Evolutionary conservation across 257 asterid genomes (phyloP).

Genomic region (Solanum tacnaense): DNA sequence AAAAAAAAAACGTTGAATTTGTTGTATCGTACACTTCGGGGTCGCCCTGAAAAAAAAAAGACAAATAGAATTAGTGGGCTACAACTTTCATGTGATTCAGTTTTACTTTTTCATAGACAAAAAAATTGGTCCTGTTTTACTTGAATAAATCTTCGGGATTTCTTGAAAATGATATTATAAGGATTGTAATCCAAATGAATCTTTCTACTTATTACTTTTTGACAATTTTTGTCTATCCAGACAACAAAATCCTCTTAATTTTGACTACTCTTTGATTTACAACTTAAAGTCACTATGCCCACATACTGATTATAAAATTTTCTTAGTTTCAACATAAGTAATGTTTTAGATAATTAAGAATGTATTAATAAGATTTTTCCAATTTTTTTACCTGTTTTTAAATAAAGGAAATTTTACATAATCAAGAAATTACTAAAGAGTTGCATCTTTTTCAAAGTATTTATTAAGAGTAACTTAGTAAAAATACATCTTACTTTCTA

Average conservation of each 20-base stretch:
- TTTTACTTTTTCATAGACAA: background rate
- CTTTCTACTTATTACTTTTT: background rate
- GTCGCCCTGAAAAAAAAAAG: too few species aligned
- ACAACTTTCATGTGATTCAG: background rate
- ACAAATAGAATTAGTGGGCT: background rate
- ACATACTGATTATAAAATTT: background rate
- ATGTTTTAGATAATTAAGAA: too few species aligned
- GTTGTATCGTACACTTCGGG: background rate
- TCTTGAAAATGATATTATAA: background rate
- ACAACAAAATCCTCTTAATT: background rate
- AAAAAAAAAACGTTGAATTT: background rate
- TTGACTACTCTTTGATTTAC: background rate
- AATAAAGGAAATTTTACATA: too few species aligned
- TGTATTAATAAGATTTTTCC: too few species aligned
- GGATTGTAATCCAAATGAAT: background rate
- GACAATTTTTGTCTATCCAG: background rate
- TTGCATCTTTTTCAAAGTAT: too few species aligned
- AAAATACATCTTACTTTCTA: background rate
- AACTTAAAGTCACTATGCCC: background rate
- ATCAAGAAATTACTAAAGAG: too few species aligned
- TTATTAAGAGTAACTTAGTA: background rate
- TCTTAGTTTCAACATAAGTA: too few species aligned
- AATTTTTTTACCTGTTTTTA: too few species aligned
- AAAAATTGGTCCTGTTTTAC: background rate
- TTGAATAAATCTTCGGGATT: background rate